Conservation (phyloP, 768 basidiomycete species). For the Psilocybe azurescens region DNA sequence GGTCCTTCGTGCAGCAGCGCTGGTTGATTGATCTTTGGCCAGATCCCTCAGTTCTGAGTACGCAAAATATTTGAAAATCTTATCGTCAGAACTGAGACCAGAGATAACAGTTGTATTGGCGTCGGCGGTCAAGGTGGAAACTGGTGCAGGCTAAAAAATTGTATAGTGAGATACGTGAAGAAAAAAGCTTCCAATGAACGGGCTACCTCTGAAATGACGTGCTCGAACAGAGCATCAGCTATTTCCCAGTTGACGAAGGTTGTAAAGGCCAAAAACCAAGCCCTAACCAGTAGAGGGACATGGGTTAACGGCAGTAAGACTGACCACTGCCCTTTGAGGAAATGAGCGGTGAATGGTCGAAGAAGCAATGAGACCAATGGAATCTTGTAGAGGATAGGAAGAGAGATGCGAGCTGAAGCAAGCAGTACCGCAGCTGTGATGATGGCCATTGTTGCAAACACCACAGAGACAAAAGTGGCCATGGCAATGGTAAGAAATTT, state of each 20-base stretch:
- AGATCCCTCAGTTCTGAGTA: slow-evolving; percentile 65
- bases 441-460: slow-evolving; percentile 46
- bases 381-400: slow-evolving; percentile 59
- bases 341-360: slow-evolving; percentile 69
- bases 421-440: slow-evolving; percentile 49
- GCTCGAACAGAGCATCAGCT: slow-evolving; percentile 63
- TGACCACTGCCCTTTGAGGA: slow-evolving; percentile 61
- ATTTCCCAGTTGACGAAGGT: slow-evolving; percentile 70
- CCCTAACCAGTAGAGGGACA: slow-evolving; percentile 47
- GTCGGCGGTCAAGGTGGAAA: slow-evolving; percentile 52
- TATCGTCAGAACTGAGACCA: slow-evolving; percentile 61
- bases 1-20: slow-evolving; percentile 49
- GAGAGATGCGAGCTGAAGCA: slow-evolving; percentile 45
- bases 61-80: slow-evolving; percentile 65
- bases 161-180: slow-evolving; percentile 2
- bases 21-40: slow-evolving; percentile 46
- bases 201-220: slow-evolving; percentile 60
- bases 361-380: slow-evolving; percentile 57
- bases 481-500: slow-evolving; percentile 25
- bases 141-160: slow-evolving; percentile 47
- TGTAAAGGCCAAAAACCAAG: slow-evolving; percentile 54
- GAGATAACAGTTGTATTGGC: slow-evolving; percentile 63
- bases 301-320: slow-evolving; percentile 54
- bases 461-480: slow-evolving; percentile 40
- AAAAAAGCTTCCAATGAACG: background rate